Percentiles rank a stretch among this genome's conserved stretches.
These are phyloP conservation scores for Penstemon newberryi DNA, from an alignment of 257 asterid species.

Conservation along the genomic window DNA sequence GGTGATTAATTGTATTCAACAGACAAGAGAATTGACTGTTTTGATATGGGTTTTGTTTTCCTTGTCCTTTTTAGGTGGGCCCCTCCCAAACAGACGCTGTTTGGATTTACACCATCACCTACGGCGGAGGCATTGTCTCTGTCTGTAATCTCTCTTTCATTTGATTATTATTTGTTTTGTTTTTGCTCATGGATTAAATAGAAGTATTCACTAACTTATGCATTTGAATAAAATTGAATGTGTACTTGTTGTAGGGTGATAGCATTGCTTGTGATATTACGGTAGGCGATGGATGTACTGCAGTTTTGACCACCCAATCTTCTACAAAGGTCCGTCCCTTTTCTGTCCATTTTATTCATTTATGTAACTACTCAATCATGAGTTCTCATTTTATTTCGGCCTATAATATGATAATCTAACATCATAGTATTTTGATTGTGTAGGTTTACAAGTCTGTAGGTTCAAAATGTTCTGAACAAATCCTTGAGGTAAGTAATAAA, in stretches of 20 bases:
- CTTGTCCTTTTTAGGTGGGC: conserved; percentile 49
- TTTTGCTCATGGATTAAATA: background rate
- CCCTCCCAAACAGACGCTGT: conserved; percentile 74
- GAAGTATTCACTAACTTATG: background rate
- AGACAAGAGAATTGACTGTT: too few relatives aligned
- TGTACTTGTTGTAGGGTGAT: conserved; percentile 62
- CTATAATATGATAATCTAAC: background rate
- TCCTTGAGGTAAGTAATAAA: conserved; percentile 54
- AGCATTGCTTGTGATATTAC: conserved; percentile 55
- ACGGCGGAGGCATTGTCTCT: conserved; percentile 97
- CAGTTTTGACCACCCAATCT: conserved; percentile 94
- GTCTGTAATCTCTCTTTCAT: conserved; percentile 34
- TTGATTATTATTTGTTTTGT: background rate
- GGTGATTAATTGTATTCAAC: conserved; percentile 35
- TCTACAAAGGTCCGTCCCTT: conserved; percentile 74
- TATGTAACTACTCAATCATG: background rate
- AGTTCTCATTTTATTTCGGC: background rate
- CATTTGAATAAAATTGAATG: background rate
- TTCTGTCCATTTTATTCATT: background rate
- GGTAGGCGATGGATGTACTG: conserved; percentile 67
- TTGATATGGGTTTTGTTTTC: too few relatives aligned
- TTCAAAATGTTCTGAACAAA: conserved; percentile 64
- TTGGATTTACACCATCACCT: conserved; percentile 87
- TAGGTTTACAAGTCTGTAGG: conserved; percentile 85
- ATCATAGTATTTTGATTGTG: conserved; percentile 5